Conservation (phyloP, 2,329 filamentous ascomycete species). For the Colletotrichum sp. region DNA sequence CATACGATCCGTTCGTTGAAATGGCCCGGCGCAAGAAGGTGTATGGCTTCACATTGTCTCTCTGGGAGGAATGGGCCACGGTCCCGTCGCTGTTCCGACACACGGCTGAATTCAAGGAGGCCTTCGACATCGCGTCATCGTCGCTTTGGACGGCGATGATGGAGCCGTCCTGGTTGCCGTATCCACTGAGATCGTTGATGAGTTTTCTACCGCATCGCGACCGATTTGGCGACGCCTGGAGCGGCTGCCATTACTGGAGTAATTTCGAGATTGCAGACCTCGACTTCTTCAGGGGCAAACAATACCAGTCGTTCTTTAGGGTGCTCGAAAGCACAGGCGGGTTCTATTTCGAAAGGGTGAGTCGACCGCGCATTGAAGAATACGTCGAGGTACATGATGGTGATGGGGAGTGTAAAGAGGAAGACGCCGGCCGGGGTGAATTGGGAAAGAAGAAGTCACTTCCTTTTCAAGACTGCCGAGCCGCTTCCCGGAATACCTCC, state of each 20-base stretch:
- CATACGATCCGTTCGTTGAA: conserved; percentile 53
- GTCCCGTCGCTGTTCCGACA: conserved; percentile 47
- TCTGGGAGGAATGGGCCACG: conserved; percentile 47
- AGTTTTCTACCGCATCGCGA: conserved; percentile 42
- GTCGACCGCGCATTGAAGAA: conserved; percentile 9
- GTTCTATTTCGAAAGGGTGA: conserved; percentile 48
- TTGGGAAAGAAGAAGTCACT: background rate
- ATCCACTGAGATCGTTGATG: conserved; percentile 42
- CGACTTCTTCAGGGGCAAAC: conserved; percentile 45
- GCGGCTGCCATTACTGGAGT: conserved; percentile 52
- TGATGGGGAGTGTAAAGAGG: background rate
- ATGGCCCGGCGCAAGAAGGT: conserved; percentile 49
- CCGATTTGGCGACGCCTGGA: conserved; percentile 45
- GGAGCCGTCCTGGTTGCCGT: conserved; percentile 45
- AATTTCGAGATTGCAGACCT: conserved; percentile 54
- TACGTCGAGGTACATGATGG: background rate
- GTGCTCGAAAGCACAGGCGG: conserved; percentile 45
- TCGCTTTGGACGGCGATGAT: conserved; percentile 46
- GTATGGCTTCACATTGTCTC: conserved; percentile 49
- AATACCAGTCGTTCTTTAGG: conserved; percentile 46
- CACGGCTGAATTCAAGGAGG: conserved; percentile 45
- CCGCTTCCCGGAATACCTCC: background rate
- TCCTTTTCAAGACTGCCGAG: background rate
- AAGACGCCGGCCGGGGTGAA: background rate
- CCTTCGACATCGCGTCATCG: conserved; percentile 35